Evolutionary conservation across 352 stramenopile species (phyloP), one percentile per base, ranked within the genome.

Genomic region (Phytopythium sindhum): DNA sequence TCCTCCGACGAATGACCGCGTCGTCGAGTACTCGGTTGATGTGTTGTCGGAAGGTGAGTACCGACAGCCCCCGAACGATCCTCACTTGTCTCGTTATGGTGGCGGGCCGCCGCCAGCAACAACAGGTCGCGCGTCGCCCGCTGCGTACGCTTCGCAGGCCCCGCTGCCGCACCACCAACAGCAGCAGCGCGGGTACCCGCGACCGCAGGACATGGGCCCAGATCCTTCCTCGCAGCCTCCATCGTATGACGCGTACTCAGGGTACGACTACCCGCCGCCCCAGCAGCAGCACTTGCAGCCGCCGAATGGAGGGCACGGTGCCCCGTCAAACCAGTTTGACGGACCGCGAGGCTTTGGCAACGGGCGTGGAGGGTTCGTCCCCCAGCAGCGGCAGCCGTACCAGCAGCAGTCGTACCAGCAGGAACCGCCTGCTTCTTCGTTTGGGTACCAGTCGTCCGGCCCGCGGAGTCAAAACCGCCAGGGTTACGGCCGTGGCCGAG

Each of bases 401-500:
- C 63, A 65, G 53, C 70, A 47, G 54, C 66, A 73, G 23, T 21
- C 33, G 24, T 51, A 29, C 63, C 57, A 64, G 21, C 61, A 66
- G 68, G 61, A 44, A 52, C 66, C 61, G 59, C 21, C 63, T 11
- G 45, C 17, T n/a, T 24, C 39, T 37, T 57, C 35, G 9, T 37
- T 37, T 35, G 52, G 52, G 17, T 57, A 57, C 31, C 15, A 24
- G 29, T 28, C 52, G 17, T 23, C 31, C 1, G 52, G 31, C 9
- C 52, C 31, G 21, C 52, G 52, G 39, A 68, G 66, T 63, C 63
- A 64, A 17, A 50, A 47, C 41, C 70, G 66, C 42, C 63, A 67
- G 60, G 60, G 60, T 8, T 69, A 69, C 47, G 72, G 71, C 72
- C 72, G 72, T 48, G 70, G 69, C 54, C 56, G 69, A 51, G 69